Base-by-base conservation (phyloP, 2,329 filamentous ascomycete genomes). In the Pyricularia pennisetigena region DNA sequence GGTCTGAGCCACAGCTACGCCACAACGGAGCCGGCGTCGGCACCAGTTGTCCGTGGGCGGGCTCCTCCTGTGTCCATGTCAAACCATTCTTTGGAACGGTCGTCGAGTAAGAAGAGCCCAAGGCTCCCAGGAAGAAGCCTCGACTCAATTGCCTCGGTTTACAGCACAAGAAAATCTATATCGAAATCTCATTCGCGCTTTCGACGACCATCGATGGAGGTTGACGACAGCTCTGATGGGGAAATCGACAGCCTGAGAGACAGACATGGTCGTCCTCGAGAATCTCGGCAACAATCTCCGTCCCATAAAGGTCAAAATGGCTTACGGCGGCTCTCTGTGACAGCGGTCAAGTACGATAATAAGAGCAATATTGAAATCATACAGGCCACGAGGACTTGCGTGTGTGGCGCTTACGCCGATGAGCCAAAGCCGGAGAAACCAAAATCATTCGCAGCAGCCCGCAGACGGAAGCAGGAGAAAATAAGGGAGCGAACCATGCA, bases 1-100 rank as follows among this genome's bases (percentile, higher is more conserved):
- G 78, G 78, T 0, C 70, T 80, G 2, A 70, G 71, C 14, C 76
- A 76, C 54, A 16, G 26, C 8, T 49, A 57, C 35, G 10, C 41
- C 26, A 49, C 26, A 10, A 41, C 63, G 0, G 64, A 63, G 2
- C 68, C 68, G 5, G 41, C 68, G 4, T 68, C 70, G 4, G 30
- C 64, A 8, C 30, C 64, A 2, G 29, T 65, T 4, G 14, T 65
- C 8, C 30, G n/a, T n/a, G 41, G 41, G 41, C 41, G 20, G 14
- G 41, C 41, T 49, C 14, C 20, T 49, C 24, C 65, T 57, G 24
- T 54, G 2, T 23, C 24, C 16, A 10, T n/a, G 26, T 20, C 65
- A 24, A 24, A 49, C 16, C 23, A 9, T 49, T 23, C 35, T 20
- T 28, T 41, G 35, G 41, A 49, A 49, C 41, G 24, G 24, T 49